phyloP scores from a whole-genome alignment of 768 basidiomycete species.

The Royoungia palumana region DNA sequence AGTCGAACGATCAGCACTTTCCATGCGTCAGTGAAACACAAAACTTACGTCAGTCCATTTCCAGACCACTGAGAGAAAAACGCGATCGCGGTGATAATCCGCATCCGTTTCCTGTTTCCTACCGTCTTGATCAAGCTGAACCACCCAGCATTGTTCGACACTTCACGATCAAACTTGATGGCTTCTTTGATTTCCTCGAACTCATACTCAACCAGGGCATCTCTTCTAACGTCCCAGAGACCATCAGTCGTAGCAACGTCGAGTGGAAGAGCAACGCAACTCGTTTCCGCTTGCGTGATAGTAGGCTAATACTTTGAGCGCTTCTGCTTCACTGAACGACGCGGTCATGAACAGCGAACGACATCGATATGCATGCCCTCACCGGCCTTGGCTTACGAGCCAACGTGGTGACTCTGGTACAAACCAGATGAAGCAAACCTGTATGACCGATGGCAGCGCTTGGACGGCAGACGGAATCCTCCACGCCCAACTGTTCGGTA shows the following conservation, averaged over 20 bases:
- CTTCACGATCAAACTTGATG: conserved; percentile 41
- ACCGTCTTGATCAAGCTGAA: conserved; percentile 41
- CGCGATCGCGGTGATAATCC: conserved; percentile 55
- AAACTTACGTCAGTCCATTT: conserved; percentile 43
- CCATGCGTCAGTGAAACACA: neutral
- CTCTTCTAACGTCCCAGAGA: too few relatives aligned
- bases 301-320: conserved; percentile 36
- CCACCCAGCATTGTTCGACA: conserved; percentile 45
- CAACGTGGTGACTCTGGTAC: conserved; percentile 41
- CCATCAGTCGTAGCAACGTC: too few relatives aligned
- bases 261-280: conserved; percentile 16
- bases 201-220: conserved; percentile 53
- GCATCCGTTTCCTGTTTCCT: conserved; percentile 53
- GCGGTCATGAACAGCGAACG: too few relatives aligned
- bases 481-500: conserved; percentile 16
- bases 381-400: conserved; percentile 36
- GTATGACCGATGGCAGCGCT: conserved; percentile 10
- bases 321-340: conserved; percentile 29
- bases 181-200: conserved; percentile 65
- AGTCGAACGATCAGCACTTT: neutral
- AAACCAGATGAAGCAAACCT: conserved; percentile 13
- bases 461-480: conserved; percentile 17
- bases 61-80: conserved; percentile 62
- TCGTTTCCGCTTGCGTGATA: conserved; percentile 41
- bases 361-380: neutral